A percentile compares a stretch with the other conserved stretches of the same genome.
phyloP scores from a whole-genome alignment of 1,139 yeast species.

The Hemisphaericaspora subhashii region DNA sequence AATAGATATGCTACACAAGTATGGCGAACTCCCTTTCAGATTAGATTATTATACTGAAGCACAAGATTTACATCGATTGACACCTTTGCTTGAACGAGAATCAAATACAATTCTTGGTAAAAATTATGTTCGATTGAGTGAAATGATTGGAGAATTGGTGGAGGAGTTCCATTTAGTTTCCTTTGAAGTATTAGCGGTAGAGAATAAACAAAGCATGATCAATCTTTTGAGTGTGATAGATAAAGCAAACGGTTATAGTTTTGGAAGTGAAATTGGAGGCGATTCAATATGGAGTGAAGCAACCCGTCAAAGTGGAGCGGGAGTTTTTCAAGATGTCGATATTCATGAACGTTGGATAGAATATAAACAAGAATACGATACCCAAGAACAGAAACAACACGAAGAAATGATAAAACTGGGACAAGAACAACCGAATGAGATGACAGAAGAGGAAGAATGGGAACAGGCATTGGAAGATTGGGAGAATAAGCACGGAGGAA shows the following conservation, averaged over 20 bases:
- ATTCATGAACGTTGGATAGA: constrained; percentile 97
- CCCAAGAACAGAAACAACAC: constrained; percentile 26
- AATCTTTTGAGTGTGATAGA: constrained; percentile 74
- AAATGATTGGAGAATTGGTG: constrained; percentile 77
- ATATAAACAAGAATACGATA: constrained; percentile 63
- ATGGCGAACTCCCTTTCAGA: constrained; percentile 61
- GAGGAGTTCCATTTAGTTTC: constrained; percentile 86
- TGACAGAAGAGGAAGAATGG: constrained; percentile 69
- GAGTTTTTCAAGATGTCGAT: constrained; percentile 51
- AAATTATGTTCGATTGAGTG: constrained; percentile 68
- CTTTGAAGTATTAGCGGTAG: constrained; percentile 87
- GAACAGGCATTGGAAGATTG: constrained; percentile 63
- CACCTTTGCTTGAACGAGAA: constrained; percentile 72
- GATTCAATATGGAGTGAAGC: constrained; percentile 97
- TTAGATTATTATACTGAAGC: constrained; percentile 91
- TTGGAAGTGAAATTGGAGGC: constrained; percentile 93
- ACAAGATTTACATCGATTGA: constrained; percentile 71
- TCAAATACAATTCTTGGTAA: constrained; percentile 60
- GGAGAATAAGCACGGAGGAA: constrained; percentile 39
- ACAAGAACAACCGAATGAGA: constrained; percentile 18
- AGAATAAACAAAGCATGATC: constrained; percentile 91
- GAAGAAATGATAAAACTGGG: constrained; percentile 17
- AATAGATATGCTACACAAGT: constrained; percentile 74
- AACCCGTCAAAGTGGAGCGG: constrained; percentile 66
- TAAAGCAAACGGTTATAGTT: constrained; percentile 89